Evolutionary conservation across 495 filamentous ascomycete species (phyloP), one percentile per base, ranked within the genome.

Genomic region (Xanthoparmelia taractica): DNA sequence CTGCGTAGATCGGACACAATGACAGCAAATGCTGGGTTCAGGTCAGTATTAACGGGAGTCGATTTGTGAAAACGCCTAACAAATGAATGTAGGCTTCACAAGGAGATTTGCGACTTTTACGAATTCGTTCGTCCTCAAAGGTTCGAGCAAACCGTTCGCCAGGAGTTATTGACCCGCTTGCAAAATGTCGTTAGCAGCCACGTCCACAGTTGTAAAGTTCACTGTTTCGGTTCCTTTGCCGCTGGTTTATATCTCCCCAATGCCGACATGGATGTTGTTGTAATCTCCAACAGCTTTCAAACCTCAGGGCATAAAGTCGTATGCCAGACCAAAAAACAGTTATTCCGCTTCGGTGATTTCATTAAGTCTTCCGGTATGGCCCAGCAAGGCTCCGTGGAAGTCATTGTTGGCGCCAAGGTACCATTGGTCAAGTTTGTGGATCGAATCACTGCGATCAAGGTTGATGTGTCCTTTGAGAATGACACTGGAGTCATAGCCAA

Each of bases 381-480:
- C 6, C 72, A 78, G 4, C 67, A 73, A 6, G 73, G 79, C 27
- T 77, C 82, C 2, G 73, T 89, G 18, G 80, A 88, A 65, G 75
- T 86, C 27, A 89, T 98, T 56, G 57, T 79, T 0, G 76, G 79
- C 61, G 94, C 95, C 15, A 90, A 87, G 70, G 94, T 98, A 6
- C 94, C 94, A 0, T 84, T 98, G n/a, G 77, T 97, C 71, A 98
- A 98, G 69, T 97, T 86, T 67, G 75, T 89, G 38, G 92, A 97
- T 64, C 75, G 72, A 52, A 58, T 77, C 54, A 96, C 92, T 4
- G 81, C 82, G 11, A 77, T 98, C 50, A 86, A 84, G 47, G 85
- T 97, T 27, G 94, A 98, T 70, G 75, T 97, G 47, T 97, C 93
- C 1, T 96, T 98, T 70, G 95, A 98, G 74, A 97, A 97, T 69